Percentiles rank a stretch among this genome's conserved stretches.
These are phyloP conservation scores for Hsuehochloa calcarea DNA, from an alignment of 176 grass and related monocot genomes.

Conservation along the genomic window DNA sequence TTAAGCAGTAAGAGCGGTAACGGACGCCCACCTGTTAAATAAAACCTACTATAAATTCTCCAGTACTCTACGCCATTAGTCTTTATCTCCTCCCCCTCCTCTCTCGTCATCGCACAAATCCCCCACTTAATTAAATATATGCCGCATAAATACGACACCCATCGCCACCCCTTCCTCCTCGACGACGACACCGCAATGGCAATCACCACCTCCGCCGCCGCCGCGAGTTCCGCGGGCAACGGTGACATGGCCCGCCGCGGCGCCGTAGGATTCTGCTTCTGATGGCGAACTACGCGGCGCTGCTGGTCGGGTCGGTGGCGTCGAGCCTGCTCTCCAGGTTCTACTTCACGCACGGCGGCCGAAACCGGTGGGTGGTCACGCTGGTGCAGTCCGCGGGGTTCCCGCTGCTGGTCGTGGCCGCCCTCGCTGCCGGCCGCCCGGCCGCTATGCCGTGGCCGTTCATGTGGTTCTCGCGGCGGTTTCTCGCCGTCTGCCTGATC, in stretches of 20 bases:
- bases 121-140: background rate
- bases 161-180: background rate
- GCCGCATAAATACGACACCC: background rate
- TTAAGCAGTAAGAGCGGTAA: background rate
- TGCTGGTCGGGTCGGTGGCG: constrained; percentile 69
- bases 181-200: constrained; percentile 18
- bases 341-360: constrained; percentile 77
- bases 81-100: background rate
- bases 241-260: background rate
- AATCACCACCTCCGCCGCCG: background rate
- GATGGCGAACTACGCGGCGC: constrained; percentile 55
- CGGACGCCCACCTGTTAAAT: background rate
- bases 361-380: constrained; percentile 76
- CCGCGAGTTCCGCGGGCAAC: background rate
- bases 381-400: constrained; percentile 89
- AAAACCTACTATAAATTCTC: background rate
- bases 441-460: constrained; percentile 30
- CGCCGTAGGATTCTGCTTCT: constrained; percentile 36
- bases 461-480: constrained; percentile 48
- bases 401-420: constrained; percentile 51
- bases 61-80: background rate
- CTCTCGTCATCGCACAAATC: background rate
- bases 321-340: constrained; percentile 79
- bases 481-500: constrained; percentile 51
- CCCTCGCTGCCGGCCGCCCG: constrained; percentile 25